Conservation (phyloP, 495 filamentous ascomycete species). For the Monascus purpureus region DNA sequence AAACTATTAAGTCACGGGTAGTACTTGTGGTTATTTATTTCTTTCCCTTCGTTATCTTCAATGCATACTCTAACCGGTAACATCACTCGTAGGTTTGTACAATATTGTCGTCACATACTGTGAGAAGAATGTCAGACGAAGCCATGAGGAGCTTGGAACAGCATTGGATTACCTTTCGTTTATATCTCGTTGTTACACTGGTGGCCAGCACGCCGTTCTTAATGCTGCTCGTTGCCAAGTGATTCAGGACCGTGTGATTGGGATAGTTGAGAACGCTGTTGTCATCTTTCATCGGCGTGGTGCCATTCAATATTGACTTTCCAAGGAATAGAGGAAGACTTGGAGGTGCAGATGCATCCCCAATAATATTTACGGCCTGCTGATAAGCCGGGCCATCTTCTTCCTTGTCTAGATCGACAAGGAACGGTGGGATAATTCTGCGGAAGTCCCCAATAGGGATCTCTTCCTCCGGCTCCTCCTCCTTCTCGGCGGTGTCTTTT, state of each 20-base stretch:
- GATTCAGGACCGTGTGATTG: slow-evolving; percentile 93
- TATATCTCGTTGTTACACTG: slow-evolving; percentile 91
- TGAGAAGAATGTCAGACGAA: slow-evolving; percentile 5
- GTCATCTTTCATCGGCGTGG: slow-evolving; percentile 88
- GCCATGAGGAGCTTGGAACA: neutral
- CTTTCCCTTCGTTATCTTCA: too few relatives aligned
- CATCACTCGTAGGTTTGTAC: slow-evolving; percentile 71
- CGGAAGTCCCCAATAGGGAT: slow-evolving; percentile 34
- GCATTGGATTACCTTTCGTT: slow-evolving; percentile 58
- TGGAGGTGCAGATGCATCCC: slow-evolving; percentile 68
- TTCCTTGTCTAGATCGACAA: slow-evolving; percentile 70
- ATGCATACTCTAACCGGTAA: slow-evolving; percentile 24
- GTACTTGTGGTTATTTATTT: too few relatives aligned
- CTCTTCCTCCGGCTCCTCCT: slow-evolving; percentile 36
- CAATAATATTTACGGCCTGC: slow-evolving; percentile 53
- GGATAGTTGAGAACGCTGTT: slow-evolving; percentile 91
- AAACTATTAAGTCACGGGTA: too few relatives aligned
- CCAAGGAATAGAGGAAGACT: slow-evolving; percentile 80
- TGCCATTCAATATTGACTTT: slow-evolving; percentile 87
- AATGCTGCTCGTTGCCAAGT: slow-evolving; percentile 96
- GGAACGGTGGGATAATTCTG: slow-evolving; percentile 63
- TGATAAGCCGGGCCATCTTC: slow-evolving; percentile 61
- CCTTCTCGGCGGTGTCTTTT: slow-evolving; percentile 26
- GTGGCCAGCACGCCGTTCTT: slow-evolving; percentile 93
- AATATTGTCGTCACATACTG: slow-evolving; percentile 97